These are phyloP conservation scores for Alopecurus myosuroides DNA, from an alignment of 176 grass and related monocot genomes.

Conservation along the genomic window DNA sequence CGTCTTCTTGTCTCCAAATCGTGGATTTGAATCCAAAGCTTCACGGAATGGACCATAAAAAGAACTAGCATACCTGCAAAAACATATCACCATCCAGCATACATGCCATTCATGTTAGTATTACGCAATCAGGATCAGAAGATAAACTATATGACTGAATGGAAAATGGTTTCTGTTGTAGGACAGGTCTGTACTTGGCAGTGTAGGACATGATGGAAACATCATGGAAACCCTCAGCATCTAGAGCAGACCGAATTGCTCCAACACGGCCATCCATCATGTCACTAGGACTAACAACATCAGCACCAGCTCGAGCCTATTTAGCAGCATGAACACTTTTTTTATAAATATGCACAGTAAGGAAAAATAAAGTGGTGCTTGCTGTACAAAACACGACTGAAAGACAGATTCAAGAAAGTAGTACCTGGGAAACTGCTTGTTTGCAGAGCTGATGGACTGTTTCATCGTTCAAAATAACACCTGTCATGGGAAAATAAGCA, in stretches of 20 bases:
- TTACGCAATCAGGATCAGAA: fast-evolving
- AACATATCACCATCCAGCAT: not conserved
- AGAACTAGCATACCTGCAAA: slow-evolving; percentile 84
- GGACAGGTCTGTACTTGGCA: slow-evolving; percentile 57
- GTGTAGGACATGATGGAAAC: slow-evolving; percentile 99
- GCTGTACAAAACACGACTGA: not conserved
- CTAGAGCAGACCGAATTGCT: slow-evolving; percentile 75
- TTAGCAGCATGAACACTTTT: not conserved
- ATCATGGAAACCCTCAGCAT: slow-evolving; percentile 87
- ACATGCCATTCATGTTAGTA: not conserved
- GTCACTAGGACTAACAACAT: slow-evolving; percentile 96
- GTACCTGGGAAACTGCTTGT: slow-evolving; percentile 96
- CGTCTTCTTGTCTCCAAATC: slow-evolving; percentile 99
- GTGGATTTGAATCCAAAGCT: slow-evolving; percentile 93
- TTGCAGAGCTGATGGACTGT: slow-evolving; percentile 97
- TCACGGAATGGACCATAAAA: slow-evolving; percentile 39
- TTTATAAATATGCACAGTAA: not conserved
- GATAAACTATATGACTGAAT: not conserved
- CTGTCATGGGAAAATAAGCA: slow-evolving; percentile 23
- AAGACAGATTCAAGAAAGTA: not conserved
- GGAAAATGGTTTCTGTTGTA: not conserved
- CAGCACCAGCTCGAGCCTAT: slow-evolving; percentile 91
- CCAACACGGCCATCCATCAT: slow-evolving; percentile 97
- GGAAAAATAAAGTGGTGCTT: not conserved
- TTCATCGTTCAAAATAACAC: slow-evolving; percentile 97